Evolutionary conservation across 768 basidiomycete species (phyloP), one percentile per base, ranked within the genome.

Genomic region (Serendipita indica): DNA sequence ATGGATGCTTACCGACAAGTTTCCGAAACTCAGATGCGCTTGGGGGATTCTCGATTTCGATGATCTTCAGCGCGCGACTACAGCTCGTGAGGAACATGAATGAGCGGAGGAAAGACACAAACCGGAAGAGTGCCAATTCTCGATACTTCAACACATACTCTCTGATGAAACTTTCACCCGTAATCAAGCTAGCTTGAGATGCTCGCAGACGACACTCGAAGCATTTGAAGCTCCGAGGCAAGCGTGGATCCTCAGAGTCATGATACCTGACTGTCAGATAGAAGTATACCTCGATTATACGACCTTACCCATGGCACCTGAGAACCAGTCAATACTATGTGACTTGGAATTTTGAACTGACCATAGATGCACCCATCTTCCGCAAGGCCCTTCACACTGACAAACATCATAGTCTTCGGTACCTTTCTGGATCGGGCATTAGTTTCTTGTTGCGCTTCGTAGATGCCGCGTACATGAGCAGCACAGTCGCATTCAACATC

Each of bases 291-390:
- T 16, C 7, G 20, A n/a, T 18, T 3, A 56, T 45, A 33, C 35
- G 16, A 43, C 33, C 61, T 32, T 70, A 79, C 78, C 81, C 81
- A 75, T 81, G 79, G 64, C 80, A 83, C 80, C 80, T 82, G 35
- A 27, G 18, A 4, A 18, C 22, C 28, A 37, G 16, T 54, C 13
- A 20, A 30, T 33, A 20, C 3, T 6, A 46, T 33, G 30, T 20
- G 20, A 20, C 30, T 5, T 5, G 54, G 54, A 18, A 28, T 60
- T n/a, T n/a, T n/a, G n/a, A n/a, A 66, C 78, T 58, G 58, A 87
- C 87, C 87, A 90, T 39, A 81, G 64, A 67, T 90, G 88, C 66
- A 78, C 83, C 86, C 86, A 88, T 60, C 72, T 76, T 16, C 72
- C 72, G 68, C 88, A 89, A n/a, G 74, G 79, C 6, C 80, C 81